These are phyloP conservation scores for Fusarium illudens DNA, from an alignment of 2,329 filamentous ascomycete genomes.

Conservation along the genomic window DNA sequence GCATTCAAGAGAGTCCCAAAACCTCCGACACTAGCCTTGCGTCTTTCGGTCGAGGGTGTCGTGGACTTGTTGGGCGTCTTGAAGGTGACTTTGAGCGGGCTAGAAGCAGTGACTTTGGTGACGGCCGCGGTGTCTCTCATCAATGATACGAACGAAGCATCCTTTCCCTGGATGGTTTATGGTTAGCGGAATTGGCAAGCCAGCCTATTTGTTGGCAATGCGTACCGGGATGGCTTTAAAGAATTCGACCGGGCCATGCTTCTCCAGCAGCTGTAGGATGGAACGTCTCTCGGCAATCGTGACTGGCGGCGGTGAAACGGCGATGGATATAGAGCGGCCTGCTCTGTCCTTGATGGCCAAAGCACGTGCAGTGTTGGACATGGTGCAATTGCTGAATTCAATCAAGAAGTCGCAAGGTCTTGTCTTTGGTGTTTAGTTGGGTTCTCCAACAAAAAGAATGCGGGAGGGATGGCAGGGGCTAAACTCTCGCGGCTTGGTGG, in stretches of 20 bases:
- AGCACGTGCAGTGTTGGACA: not conserved
- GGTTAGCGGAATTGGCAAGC: slow-evolving; percentile 3
- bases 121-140: slow-evolving; percentile 53
- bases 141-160: slow-evolving; percentile 60
- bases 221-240: slow-evolving; percentile 53
- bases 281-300: slow-evolving; percentile 64
- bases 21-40: not conserved
- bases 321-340: slow-evolving; percentile 58
- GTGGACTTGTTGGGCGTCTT: slow-evolving; percentile 38
- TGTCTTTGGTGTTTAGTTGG: not conserved
- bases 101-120: slow-evolving; percentile 50
- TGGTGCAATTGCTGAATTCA: not conserved
- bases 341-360: slow-evolving; percentile 13
- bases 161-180: slow-evolving; percentile 50
- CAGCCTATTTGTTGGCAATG: not conserved
- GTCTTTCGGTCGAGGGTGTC: not conserved
- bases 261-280: slow-evolving; percentile 61
- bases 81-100: slow-evolving; percentile 59
- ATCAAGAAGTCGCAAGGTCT: not conserved
- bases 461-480: not conserved
- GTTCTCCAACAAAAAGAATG: not conserved
- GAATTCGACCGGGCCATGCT: slow-evolving; percentile 59
- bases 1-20: not conserved
- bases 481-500: slow-evolving; percentile 30
- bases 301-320: slow-evolving; percentile 60